Percentiles rank a stretch among this genome's conserved stretches.
Evolutionary conservation across 805 yeast species (phyloP).

Genomic region (Barnettozyma pratensis): DNA sequence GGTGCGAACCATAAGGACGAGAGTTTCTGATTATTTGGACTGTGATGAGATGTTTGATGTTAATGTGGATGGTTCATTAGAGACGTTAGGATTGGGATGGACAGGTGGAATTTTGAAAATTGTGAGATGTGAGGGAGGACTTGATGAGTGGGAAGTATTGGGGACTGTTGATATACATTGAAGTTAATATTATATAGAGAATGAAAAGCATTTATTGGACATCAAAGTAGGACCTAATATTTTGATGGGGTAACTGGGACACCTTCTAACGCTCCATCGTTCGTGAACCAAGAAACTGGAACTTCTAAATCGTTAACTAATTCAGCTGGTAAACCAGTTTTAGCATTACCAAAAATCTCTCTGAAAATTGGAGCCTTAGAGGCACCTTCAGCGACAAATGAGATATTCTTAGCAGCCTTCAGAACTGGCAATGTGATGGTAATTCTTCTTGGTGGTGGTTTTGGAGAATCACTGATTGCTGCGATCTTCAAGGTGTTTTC

Average conservation of each 20-base stretch:
- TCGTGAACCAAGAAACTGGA: conserved; percentile 78
- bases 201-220: background rate
- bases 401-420: conserved; percentile 40
- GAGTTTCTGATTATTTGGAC: conserved; percentile 63
- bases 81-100: conserved; percentile 46
- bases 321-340: conserved; percentile 59
- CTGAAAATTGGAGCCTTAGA: conserved; percentile 71
- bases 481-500: conserved; percentile 53
- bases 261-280: conserved; percentile 68
- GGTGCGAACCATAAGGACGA: conserved; percentile 54
- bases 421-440: conserved; percentile 81
- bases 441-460: conserved; percentile 90
- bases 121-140: conserved; percentile 68
- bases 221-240: conserved; percentile 9
- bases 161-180: conserved; percentile 39
- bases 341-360: conserved; percentile 55
- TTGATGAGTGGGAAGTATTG: conserved; percentile 59
- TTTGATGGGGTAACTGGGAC: conserved; percentile 33
- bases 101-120: conserved; percentile 55
- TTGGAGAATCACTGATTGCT: conserved; percentile 76
- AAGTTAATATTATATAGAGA: background rate
- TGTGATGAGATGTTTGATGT: conserved; percentile 8
- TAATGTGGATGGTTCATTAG: conserved; percentile 15
- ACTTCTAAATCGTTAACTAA: conserved; percentile 58
- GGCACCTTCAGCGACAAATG: conserved; percentile 88